A percentile compares a stretch with the other conserved stretches of the same genome.
Evolutionary conservation across 2,329 filamentous ascomycete species (phyloP).

Genomic region (Fusarium algeriense): DNA sequence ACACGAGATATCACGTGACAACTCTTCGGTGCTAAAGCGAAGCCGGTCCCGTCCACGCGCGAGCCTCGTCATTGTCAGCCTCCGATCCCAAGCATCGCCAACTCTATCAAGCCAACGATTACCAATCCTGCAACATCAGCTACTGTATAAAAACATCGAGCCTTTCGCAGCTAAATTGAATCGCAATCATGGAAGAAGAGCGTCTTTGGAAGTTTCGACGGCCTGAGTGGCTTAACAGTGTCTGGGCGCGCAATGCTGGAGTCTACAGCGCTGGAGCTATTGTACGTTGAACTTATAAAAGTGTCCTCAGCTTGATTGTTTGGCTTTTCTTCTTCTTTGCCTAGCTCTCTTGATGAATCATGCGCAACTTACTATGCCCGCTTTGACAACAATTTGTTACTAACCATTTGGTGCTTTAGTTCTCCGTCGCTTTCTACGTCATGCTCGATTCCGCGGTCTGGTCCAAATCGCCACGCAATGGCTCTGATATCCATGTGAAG

Average conservation of each 20-base stretch:
- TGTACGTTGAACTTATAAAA: slow-evolving; percentile 58
- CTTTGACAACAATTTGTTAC: not conserved
- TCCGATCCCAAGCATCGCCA: slow-evolving; percentile 34
- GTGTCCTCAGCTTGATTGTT: not conserved
- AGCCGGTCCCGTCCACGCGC: slow-evolving; percentile 22
- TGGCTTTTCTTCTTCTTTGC: not conserved
- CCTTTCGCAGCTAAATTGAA: not conserved
- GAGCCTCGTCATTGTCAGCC: slow-evolving; percentile 49
- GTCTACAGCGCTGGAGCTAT: slow-evolving; percentile 73
- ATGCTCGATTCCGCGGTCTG: slow-evolving; percentile 76
- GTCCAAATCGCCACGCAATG: slow-evolving; percentile 72
- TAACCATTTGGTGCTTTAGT: slow-evolving; percentile 54
- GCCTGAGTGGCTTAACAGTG: slow-evolving; percentile 76
- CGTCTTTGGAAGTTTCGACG: slow-evolving; percentile 75
- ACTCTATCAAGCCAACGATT: slow-evolving; percentile 23
- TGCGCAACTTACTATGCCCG: not conserved
- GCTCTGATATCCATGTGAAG: slow-evolving; percentile 70
- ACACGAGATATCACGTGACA: slow-evolving; percentile 31
- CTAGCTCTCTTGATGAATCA: not conserved
- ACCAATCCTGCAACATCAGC: slow-evolving; percentile 1
- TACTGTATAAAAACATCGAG: not conserved
- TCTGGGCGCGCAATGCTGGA: slow-evolving; percentile 72
- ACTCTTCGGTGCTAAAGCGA: slow-evolving; percentile 25
- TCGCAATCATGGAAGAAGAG: slow-evolving; percentile 69
- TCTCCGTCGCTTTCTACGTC: slow-evolving; percentile 76